phyloP scores from a whole-genome alignment of 495 filamentous ascomycete species.

The Neurospora pannonica region DNA sequence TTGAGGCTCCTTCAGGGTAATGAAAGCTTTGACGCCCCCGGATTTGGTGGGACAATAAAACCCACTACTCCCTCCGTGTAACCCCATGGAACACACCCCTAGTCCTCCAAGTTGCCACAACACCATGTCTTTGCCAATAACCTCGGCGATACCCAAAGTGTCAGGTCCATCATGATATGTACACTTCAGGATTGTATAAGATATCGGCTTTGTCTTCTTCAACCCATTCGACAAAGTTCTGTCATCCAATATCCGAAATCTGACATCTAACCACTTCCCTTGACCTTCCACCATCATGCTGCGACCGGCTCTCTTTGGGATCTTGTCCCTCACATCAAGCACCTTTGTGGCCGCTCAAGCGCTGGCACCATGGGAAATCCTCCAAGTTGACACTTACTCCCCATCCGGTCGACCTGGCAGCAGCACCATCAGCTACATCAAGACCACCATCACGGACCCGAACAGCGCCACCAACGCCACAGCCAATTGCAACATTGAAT shows the following conservation, averaged over 20 bases:
- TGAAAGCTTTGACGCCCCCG: not conserved
- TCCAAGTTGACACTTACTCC: not conserved
- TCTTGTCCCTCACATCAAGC: not conserved
- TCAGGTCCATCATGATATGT: not conserved
- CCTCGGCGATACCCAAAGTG: not conserved
- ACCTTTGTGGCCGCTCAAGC: not conserved
- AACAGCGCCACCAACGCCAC: not conserved
- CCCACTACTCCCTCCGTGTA: not conserved
- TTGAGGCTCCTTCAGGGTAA: not conserved
- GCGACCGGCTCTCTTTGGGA: not conserved
- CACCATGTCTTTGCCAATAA: not conserved
- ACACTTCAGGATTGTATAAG: not conserved
- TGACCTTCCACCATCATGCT: not conserved
- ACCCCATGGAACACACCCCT: not conserved
- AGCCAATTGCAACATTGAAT: not conserved
- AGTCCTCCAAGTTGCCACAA: not conserved
- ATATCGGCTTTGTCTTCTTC: no score
- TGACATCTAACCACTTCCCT: not conserved
- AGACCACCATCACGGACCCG: conserved; percentile 1
- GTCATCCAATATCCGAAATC: not conserved
- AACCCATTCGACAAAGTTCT: not conserved
- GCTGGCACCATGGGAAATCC: conserved; percentile 1
- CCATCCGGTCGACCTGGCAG: conserved; percentile 2
- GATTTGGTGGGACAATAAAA: not conserved
- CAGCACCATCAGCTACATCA: not conserved